Conservation (phyloP, 257 asterid species). For the Lycium barbarum region DNA sequence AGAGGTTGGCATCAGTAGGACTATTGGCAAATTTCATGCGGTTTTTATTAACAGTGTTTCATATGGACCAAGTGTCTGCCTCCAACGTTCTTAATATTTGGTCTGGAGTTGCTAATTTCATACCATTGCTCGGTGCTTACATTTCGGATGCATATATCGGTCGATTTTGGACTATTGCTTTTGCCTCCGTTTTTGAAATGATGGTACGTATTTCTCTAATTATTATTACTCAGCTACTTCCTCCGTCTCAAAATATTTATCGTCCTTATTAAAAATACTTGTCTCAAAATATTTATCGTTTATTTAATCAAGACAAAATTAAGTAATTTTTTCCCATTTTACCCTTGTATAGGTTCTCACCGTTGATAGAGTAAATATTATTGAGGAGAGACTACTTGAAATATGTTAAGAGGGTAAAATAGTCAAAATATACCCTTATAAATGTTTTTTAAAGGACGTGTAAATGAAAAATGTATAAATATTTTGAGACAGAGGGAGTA, state of each 20-base stretch:
- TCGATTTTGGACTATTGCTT: constrained; percentile 63
- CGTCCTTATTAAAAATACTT: background rate
- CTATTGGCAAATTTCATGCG: constrained; percentile 66
- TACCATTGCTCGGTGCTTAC: constrained; percentile 64
- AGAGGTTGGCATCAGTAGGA: constrained; percentile 66
- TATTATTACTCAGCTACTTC: no score
- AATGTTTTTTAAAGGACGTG: background rate
- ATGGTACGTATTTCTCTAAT: constrained; percentile 39
- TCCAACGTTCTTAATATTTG: constrained; percentile 63
- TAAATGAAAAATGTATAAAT: no score
- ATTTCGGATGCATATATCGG: constrained; percentile 63
- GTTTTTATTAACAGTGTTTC: constrained; percentile 54
- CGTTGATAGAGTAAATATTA: background rate
- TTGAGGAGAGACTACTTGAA: background rate
- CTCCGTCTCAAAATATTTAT: background rate
- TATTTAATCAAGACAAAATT: background rate
- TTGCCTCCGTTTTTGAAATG: constrained; percentile 51
- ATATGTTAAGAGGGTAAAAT: no score
- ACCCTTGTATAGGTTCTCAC: background rate
- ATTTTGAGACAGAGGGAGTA: no score
- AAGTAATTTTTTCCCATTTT: background rate
- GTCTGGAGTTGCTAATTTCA: constrained; percentile 56
- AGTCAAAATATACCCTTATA: background rate
- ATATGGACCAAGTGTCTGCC: constrained; percentile 70
- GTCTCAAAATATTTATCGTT: background rate